Evolutionary conservation across 257 asterid genomes (phyloP), one percentile per base, ranked within the genome.

Genomic region (Solanum appendiculatum): DNA sequence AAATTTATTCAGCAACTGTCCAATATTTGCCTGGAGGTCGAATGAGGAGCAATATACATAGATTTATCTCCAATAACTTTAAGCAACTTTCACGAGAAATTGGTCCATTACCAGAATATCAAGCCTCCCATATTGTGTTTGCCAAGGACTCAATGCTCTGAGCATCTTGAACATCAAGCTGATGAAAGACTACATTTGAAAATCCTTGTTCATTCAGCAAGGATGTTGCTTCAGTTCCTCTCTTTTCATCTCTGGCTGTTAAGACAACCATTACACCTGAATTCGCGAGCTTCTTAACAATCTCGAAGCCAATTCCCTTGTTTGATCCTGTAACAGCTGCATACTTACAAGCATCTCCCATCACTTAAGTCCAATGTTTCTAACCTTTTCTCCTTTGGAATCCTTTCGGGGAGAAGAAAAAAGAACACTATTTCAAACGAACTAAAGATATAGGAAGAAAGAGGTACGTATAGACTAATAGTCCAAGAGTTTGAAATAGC

Each of bases 311-410:
- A 23, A 94, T 94, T 60, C 98, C 98, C 90, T 92, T 94, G 94
- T 95, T 94, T 16, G 95, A 95, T 88, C 98, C 98, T 7, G 96
- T 95, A 46, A 95, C 97, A 70, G 93, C 96, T 25, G 96, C 98
- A 86, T 88, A 91, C 91, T 98, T 94, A 84, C 10, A 63, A 73
- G 60, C 36, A 64, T 33, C 13, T 64, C 58, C 78, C 60, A 60
- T 70, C 72, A 80, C 20, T 46, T 44, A 14, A 5, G 36, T 6
- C 10, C 56, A 13, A 75, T 39, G 83, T 39, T 75, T 75, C 29
- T 12, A 63, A 34, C 11, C 7, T 13, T 20, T 78, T 70, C 39
- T 40, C 56, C 46, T 54, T 39, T 29, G 9, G 31, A 37, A 48
- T 36, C 48, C 54, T 37, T 12, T 2, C 3, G 18, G 27, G 51